phyloP scores from a whole-genome alignment of 208 protist species.

The Tritrichomonas foetus region DNA sequence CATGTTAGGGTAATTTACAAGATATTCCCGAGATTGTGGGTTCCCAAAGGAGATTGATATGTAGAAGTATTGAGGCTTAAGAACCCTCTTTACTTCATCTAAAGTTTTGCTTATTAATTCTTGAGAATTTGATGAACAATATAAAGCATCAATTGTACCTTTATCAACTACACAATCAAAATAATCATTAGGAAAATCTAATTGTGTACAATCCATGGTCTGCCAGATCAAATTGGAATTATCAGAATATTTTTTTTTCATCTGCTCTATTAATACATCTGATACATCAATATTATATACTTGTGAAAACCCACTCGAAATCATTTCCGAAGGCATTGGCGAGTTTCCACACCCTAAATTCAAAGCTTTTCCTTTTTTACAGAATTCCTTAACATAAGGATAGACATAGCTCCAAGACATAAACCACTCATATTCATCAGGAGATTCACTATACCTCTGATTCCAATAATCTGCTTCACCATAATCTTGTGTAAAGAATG shows the following conservation, averaged over 20 bases:
- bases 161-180: slow-evolving; percentile 30
- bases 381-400: neutral
- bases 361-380: neutral
- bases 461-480: neutral
- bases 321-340: neutral
- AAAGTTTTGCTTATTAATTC: neutral
- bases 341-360: slow-evolving; percentile 27
- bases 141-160: slow-evolving; percentile 35
- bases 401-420: neutral
- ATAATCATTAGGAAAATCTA: neutral
- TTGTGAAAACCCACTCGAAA: neutral
- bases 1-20: neutral
- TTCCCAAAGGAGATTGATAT: neutral
- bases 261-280: neutral
- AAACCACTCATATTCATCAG: slow-evolving; percentile 21
- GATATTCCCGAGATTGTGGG: neutral
- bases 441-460: neutral
- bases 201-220: neutral
- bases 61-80: neutral
- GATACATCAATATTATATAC: neutral
- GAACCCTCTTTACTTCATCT: neutral
- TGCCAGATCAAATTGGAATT: neutral
- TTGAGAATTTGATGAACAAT: neutral
- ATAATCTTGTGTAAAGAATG: neutral
- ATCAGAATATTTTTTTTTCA: neutral